phyloP scores from a whole-genome alignment of 75 land plant species.

The Adiantum capillusveneris region DNA sequence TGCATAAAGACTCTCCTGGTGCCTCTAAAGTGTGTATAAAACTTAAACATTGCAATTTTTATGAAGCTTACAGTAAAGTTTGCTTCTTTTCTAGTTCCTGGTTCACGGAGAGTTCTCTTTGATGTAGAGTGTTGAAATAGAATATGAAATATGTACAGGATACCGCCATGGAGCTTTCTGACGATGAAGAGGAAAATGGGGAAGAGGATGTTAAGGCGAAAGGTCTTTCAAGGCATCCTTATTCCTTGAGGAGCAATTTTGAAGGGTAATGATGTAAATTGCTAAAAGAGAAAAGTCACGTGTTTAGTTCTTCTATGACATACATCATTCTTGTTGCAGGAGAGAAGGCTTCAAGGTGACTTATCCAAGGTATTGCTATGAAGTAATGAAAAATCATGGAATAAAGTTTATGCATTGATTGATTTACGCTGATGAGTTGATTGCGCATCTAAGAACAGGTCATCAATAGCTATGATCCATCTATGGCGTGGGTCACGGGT shows the following conservation, averaged over 20 bases:
- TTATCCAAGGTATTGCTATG: constrained; percentile 19
- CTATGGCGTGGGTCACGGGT: no score
- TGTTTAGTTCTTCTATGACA: no score
- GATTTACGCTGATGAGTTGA: no score
- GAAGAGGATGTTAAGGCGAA: not conserved
- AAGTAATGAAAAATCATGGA: not conserved
- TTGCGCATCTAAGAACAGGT: no score
- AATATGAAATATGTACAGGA: constrained; percentile 8
- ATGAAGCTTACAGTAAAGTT: no score
- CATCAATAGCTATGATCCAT: no score
- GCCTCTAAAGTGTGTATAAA: not conserved
- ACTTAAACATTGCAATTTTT: no score
- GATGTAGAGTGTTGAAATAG: not conserved
- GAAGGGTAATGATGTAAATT: no score
- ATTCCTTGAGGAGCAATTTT: not conserved
- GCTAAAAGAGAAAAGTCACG: no score
- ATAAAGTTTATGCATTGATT: not conserved
- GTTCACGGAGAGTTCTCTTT: not conserved
- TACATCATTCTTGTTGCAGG: constrained; percentile 11
- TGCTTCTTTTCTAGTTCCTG: not conserved
- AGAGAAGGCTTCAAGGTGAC: constrained; percentile 16
- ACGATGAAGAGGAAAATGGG: constrained; percentile 19
- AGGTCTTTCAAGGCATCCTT: not conserved
- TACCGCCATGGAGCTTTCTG: constrained; percentile 29
- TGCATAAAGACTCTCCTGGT: not conserved